These are phyloP conservation scores for Trichoderma simmonsii DNA, from an alignment of 2,329 filamentous ascomycete genomes.

Conservation along the genomic window DNA sequence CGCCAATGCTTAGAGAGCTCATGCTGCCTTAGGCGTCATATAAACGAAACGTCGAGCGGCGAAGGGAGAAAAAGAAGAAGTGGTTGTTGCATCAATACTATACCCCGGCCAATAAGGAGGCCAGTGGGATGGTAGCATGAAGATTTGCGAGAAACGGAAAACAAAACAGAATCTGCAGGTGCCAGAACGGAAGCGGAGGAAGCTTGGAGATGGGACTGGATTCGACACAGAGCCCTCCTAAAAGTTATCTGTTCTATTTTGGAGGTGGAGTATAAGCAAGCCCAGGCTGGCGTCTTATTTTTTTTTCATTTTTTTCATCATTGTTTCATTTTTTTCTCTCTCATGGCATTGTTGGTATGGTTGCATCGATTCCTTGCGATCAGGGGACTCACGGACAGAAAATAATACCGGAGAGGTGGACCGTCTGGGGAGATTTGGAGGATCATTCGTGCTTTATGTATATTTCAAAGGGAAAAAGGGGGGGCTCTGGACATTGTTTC, in stretches of 20 bases:
- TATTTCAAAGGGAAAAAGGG: conserved; percentile 16
- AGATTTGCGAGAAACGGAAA: not conserved
- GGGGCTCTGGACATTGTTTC: conserved; percentile 18
- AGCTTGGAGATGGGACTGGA: conserved; percentile 28
- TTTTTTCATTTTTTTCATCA: conserved; percentile 8
- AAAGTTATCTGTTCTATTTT: conserved; percentile 23
- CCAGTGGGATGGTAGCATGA: not conserved
- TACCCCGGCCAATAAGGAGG: not conserved
- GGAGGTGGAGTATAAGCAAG: conserved; percentile 24
- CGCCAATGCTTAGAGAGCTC: conserved; percentile 41
- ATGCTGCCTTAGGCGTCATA: not conserved
- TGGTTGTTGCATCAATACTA: not conserved
- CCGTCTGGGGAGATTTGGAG: conserved; percentile 3
- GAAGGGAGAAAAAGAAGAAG: not conserved
- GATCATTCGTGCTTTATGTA: conserved; percentile 15
- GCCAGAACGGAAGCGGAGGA: not conserved
- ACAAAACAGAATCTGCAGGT: not conserved
- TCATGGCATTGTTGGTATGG: conserved; percentile 23
- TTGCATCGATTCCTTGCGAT: conserved; percentile 20
- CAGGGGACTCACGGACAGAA: conserved; percentile 5
- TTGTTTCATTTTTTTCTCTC: conserved; percentile 12
- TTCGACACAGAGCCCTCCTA: conserved; percentile 31
- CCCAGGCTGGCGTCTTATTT: conserved; percentile 20
- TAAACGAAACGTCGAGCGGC: not conserved
- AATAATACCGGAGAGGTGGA: conserved; percentile 12